Conservation (phyloP, 2,329 filamentous ascomycete species). For the Alternaria sp. region DNA sequence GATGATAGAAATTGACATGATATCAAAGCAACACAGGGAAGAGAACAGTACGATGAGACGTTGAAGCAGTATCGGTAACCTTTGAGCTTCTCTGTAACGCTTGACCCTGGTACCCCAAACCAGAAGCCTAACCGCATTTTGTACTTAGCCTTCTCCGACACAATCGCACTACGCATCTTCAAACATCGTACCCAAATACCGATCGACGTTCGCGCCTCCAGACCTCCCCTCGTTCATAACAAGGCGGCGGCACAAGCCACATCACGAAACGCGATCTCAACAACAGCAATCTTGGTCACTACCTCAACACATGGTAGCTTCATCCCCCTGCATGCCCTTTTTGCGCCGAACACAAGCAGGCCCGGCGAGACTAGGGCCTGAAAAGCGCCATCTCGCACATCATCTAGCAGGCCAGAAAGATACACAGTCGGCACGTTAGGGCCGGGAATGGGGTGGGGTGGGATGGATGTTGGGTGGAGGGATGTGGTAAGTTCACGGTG, state of each 20-base stretch:
- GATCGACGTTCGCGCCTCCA: not conserved
- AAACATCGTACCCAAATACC: not conserved
- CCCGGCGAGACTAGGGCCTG: not conserved
- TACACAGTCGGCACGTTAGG: not conserved
- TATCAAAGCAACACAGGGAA: too few relatives aligned
- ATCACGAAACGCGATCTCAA: not conserved
- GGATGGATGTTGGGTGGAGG: not conserved
- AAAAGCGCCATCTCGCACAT: not conserved
- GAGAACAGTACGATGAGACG: not conserved
- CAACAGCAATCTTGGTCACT: not conserved
- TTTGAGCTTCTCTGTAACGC: not conserved
- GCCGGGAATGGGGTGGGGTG: not conserved
- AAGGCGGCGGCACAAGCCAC: not conserved
- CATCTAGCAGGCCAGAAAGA: not conserved
- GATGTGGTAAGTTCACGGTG: not conserved
- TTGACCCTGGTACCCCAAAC: not conserved
- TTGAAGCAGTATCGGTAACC: not conserved
- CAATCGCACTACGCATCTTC: not conserved
- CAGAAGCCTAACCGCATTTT: not conserved
- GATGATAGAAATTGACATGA: not conserved
- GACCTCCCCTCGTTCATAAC: not conserved
- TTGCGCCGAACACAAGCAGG: not conserved
- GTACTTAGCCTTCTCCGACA: not conserved
- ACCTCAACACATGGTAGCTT: not conserved
- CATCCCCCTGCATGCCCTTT: not conserved